Conservation (phyloP, 164 flowering plant species). For the Vitis amurensis region DNA sequence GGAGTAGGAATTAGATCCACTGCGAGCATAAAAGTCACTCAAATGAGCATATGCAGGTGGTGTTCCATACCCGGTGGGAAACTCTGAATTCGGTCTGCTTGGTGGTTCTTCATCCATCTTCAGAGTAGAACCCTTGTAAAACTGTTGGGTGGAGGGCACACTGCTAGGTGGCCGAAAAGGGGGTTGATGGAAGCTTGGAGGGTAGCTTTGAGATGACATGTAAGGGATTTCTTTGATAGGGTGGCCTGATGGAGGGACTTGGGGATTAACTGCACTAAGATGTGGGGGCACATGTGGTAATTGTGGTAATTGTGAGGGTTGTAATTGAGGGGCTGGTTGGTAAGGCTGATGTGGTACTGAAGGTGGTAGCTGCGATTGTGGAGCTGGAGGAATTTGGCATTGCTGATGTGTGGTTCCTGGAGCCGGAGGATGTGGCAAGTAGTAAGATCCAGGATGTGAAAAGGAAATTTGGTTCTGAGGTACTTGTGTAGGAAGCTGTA, state of each 20-base stretch:
- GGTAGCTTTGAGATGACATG: constrained; percentile 13
- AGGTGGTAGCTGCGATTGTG: constrained; percentile 13
- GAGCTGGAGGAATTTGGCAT: constrained; percentile 4
- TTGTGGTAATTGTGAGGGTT: constrained; percentile 3
- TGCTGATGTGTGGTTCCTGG: constrained; percentile 8
- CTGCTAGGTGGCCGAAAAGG: background rate
- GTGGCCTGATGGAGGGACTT: constrained; percentile 2
- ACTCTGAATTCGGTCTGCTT: constrained; percentile 6
- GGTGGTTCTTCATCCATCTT: constrained; percentile 6
- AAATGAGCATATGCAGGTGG: background rate
- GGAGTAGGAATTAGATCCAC: constrained; percentile 3
- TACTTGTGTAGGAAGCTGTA: constrained; percentile 10
- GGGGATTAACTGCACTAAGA: constrained; percentile 3
- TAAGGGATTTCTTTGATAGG: constrained; percentile 6
- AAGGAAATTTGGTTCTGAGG: constrained; percentile 2
- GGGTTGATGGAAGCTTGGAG: constrained; percentile 2
- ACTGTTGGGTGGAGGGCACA: constrained; percentile 9
- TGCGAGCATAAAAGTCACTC: background rate
- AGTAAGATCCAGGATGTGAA: constrained; percentile 12
- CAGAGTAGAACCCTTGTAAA: constrained; percentile 3
- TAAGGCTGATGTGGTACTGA: constrained; percentile 11
- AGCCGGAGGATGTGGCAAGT: background rate
- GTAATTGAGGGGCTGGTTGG: constrained; percentile 11
- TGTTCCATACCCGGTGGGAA: background rate
- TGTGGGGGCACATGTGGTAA: constrained; percentile 9